Base-by-base conservation (phyloP, 192 early-diverging fungal genomes). In the Gryganskiella cystojenkinii region DNA sequence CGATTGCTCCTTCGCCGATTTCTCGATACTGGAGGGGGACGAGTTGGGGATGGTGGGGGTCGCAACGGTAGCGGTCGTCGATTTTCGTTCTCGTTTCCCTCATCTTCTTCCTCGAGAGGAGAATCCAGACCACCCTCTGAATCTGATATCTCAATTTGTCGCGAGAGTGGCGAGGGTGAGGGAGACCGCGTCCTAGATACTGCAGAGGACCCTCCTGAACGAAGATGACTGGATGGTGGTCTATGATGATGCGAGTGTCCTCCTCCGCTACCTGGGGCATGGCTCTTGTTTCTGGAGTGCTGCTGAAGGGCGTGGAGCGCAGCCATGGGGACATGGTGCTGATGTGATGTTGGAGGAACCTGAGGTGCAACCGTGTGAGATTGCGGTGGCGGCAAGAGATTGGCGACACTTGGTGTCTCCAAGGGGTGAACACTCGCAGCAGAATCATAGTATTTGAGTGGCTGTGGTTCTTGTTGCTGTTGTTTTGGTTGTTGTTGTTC, bases 281-380 rank as follows among this genome's bases (percentile, higher is more conserved):
- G 31, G 6, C 59, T 43, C 27, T 34, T 43, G 1, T 5, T 62
- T 42, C 54, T 71, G 3, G 69, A 35, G 6, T 51, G 43, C 11
- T 71, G 43, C n/a, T 71, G 61, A 49, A 71, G 60, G 13, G 69
- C 69, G 15, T 61, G 68, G 11, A 70, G 28, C 2, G 69, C 69
- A 1, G 61, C 27, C 15, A 59, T 47, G 25, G 55, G 61, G 19
- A 52, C 44, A 14, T 24, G 22, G 20, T 28, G 24, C 24, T 31
- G 55, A 49, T 40, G 37, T 40, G 37, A 13, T 40, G 37, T 13
- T 40, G 37, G 13, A 13, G 37, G 7, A 13, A 40, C 7, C 37
- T 40, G 37, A 9, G 37, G 13, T 40, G 37, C 5, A 5, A 40
- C n/a, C n/a, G n/a, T n/a, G n/a, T n/a, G 13, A 40, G 13, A 5